Evolutionary conservation across 495 filamentous ascomycete genomes (phyloP).

Genomic region (Articulospora tetracladia): DNA sequence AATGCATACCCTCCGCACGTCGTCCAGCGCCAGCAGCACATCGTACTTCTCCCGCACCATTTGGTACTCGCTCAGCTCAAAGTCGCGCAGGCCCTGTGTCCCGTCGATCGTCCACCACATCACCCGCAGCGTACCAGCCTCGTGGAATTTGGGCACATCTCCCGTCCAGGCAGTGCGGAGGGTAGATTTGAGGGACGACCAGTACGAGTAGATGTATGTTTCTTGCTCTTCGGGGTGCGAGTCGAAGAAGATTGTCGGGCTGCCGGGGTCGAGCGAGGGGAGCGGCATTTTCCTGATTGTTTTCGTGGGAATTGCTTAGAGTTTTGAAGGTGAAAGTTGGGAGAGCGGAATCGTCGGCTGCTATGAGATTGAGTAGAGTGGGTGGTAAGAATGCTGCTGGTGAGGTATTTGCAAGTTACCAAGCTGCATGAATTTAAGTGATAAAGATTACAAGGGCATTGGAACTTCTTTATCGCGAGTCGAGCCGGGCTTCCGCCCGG

Average conservation of each 20-base stretch:
- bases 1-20: slow-evolving; percentile 11
- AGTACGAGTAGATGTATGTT: slow-evolving; percentile 19
- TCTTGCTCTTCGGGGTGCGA: slow-evolving; percentile 22
- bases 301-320: neutral
- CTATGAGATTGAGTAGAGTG: no score
- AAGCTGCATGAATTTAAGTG: neutral
- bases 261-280: slow-evolving; percentile 13
- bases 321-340: neutral
- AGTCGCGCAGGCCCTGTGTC: slow-evolving; percentile 19
- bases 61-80: slow-evolving; percentile 13
- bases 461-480: neutral
- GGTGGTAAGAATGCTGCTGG: neutral
- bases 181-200: slow-evolving; percentile 12
- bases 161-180: slow-evolving; percentile 17
- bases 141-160: slow-evolving; percentile 14
- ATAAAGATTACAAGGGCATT: neutral
- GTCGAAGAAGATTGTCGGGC: slow-evolving; percentile 19
- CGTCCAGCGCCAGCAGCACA: slow-evolving; percentile 8
- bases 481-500: neutral
- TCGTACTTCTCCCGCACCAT: slow-evolving; percentile 14
- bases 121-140: slow-evolving; percentile 14
- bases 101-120: slow-evolving; percentile 15
- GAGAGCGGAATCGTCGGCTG: no score
- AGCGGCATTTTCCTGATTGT: neutral
- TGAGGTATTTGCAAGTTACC: neutral